Percentiles rank a stretch among this genome's conserved stretches.
Conservation (phyloP, 1,284 basidiomycete genomes). For the Rhodofomes roseus region DNA sequence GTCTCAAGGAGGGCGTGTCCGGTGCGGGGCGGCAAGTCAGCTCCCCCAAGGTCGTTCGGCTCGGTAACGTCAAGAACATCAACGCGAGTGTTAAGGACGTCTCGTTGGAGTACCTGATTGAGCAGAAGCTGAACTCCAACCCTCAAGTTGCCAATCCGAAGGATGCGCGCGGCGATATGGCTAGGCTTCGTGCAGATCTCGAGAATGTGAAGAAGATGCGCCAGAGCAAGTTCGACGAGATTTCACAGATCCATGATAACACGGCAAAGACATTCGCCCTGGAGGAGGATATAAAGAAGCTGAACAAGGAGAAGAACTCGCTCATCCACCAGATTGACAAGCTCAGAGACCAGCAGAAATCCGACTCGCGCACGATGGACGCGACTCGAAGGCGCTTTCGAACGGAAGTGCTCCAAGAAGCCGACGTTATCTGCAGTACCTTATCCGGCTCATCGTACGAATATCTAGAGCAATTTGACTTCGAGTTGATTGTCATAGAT, state of each 20-base stretch:
- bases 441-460: constrained; percentile 94
- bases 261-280: constrained; percentile 44
- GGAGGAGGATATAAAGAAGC: constrained; percentile 65
- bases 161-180: constrained; percentile 56
- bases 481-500: constrained; percentile 97
- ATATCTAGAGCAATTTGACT: constrained; percentile 78
- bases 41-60: constrained; percentile 81
- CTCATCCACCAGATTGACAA: constrained; percentile 73
- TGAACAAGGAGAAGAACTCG: constrained; percentile 61
- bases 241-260: constrained; percentile 50
- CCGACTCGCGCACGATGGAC: constrained; percentile 72
- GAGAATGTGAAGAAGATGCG: constrained; percentile 62
- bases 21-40: constrained; percentile 52
- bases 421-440: constrained; percentile 94
- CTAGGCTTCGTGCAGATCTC: constrained; percentile 61
- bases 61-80: constrained; percentile 81
- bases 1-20: constrained; percentile 78
- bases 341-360: constrained; percentile 78
- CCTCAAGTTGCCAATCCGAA: constrained; percentile 35
- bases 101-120: constrained; percentile 84
- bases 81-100: constrained; percentile 85
- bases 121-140: constrained; percentile 63
- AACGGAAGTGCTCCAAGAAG: constrained; percentile 77
- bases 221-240: constrained; percentile 62
- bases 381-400: constrained; percentile 73